These are phyloP conservation scores for Aspergillus sp. DNA, from an alignment of 2,329 filamentous ascomycete genomes.

Conservation along the genomic window DNA sequence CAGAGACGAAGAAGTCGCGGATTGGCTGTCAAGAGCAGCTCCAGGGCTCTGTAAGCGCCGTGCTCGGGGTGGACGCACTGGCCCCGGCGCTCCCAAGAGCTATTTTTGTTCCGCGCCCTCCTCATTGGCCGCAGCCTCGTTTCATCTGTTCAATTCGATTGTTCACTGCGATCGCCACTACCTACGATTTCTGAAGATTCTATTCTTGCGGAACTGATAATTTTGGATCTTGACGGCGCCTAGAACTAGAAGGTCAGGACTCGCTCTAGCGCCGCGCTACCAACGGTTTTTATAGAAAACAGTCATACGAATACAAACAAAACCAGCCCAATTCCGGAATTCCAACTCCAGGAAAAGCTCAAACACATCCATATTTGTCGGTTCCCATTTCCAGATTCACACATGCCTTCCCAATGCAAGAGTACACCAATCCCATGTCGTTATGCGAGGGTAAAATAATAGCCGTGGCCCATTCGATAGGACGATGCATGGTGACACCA, in stretches of 20 bases:
- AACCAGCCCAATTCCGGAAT: neutral
- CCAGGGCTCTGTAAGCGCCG: conserved; percentile 19
- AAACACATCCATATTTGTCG: conserved; percentile 7
- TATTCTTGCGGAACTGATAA: neutral
- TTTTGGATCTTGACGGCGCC: neutral
- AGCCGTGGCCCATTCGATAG: neutral
- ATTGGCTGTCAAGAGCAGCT: conserved; percentile 16
- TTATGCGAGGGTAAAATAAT: conserved; percentile 10
- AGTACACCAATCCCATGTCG: conserved; percentile 6
- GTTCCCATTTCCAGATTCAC: conserved; percentile 9
- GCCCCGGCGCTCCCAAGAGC: conserved; percentile 9
- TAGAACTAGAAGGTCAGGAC: neutral
- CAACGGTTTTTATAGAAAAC: neutral
- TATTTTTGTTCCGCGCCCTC: neutral
- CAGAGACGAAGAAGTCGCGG: conserved; percentile 1
- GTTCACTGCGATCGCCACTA: neutral
- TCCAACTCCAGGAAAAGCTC: neutral
- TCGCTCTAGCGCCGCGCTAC: neutral
- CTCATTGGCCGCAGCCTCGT: neutral
- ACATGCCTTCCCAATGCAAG: conserved; percentile 16
- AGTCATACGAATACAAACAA: neutral
- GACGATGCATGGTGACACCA: conserved; percentile 10
- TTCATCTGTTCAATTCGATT: conserved; percentile 2
- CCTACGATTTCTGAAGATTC: neutral
- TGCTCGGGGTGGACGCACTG: conserved; percentile 6